Conservation (phyloP, 495 filamentous ascomycete genomes). For the Neurospora discreta region DNA sequence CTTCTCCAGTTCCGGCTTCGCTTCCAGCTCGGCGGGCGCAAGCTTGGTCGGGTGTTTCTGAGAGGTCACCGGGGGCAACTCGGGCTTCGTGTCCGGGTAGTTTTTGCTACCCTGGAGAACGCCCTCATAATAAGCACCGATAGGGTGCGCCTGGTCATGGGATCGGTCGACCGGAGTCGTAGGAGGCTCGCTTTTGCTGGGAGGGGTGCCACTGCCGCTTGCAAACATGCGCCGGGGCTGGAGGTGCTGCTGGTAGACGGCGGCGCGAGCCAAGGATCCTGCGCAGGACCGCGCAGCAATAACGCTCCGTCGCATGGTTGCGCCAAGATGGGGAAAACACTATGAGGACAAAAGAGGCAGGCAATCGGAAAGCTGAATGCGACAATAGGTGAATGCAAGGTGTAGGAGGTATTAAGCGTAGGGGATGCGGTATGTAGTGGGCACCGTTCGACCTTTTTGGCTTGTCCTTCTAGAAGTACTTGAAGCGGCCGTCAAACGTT, state of each 20-base stretch:
- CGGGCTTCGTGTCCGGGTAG: conserved; percentile 20
- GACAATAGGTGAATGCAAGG: not conserved
- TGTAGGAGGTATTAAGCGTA: not conserved
- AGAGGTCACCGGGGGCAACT: conserved; percentile 15
- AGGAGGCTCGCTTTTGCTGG: conserved; percentile 7
- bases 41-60: conserved; percentile 3
- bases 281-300: conserved; percentile 14
- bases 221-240: conserved; percentile 15
- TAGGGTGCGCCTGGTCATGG: conserved; percentile 22
- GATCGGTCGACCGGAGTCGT: conserved; percentile 11
- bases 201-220: not conserved
- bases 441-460: not conserved
- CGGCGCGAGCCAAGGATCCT: conserved; percentile 12
- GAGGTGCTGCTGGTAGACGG: conserved; percentile 6
- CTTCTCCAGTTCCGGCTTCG: conserved; percentile 12
- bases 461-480: not conserved
- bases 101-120: conserved; percentile 32
- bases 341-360: not conserved
- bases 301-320: conserved; percentile 17
- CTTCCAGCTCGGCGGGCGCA: conserved; percentile 4
- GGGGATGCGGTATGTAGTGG: not conserved
- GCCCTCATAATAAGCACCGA: conserved; percentile 33
- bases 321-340: not conserved
- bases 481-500: not conserved
- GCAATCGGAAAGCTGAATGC: not conserved